Evolutionary conservation across 805 yeast genomes (phyloP).

Genomic region (Cyberlindnera galapagoensis): DNA sequence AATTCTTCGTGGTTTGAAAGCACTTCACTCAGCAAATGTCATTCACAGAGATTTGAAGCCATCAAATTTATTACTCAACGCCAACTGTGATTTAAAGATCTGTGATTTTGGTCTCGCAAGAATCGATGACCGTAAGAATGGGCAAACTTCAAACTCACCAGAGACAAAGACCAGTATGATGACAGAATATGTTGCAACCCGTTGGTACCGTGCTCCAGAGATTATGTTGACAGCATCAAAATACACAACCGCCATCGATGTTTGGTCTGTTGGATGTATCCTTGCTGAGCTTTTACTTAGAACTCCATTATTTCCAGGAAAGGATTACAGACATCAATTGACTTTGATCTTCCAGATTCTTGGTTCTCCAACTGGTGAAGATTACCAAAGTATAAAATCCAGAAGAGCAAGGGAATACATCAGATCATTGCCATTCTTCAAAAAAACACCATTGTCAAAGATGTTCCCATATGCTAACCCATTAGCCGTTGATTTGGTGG

Average conservation of each 20-base stretch:
- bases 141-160: conserved; percentile 42
- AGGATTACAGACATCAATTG: conserved; percentile 88
- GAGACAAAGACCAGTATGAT: conserved; percentile 65
- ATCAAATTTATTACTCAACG: conserved; percentile 73
- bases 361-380: conserved; percentile 84
- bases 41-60: conserved; percentile 93
- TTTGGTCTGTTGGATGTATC: conserved; percentile 97
- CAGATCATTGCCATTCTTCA: conserved; percentile 65
- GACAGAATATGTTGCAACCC: conserved; percentile 97
- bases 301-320: conserved; percentile 86
- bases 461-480: conserved; percentile 52
- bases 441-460: conserved; percentile 45
- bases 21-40: conserved; percentile 89
- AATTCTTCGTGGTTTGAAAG: conserved; percentile 82
- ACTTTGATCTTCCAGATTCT: conserved; percentile 76
- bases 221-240: conserved; percentile 92
- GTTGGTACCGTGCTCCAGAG: conserved; percentile 98
- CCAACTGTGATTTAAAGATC: conserved; percentile 89
- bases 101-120: conserved; percentile 92
- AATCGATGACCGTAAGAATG: conserved; percentile 24
- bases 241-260: conserved; percentile 91
- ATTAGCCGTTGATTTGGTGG: conserved; percentile 53
- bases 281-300: conserved; percentile 86
- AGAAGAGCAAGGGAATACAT: conserved; percentile 87
- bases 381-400: conserved; percentile 66